phyloP scores from a whole-genome alignment of 495 filamentous ascomycete genomes.

The Aspergillus kassunensis region DNA sequence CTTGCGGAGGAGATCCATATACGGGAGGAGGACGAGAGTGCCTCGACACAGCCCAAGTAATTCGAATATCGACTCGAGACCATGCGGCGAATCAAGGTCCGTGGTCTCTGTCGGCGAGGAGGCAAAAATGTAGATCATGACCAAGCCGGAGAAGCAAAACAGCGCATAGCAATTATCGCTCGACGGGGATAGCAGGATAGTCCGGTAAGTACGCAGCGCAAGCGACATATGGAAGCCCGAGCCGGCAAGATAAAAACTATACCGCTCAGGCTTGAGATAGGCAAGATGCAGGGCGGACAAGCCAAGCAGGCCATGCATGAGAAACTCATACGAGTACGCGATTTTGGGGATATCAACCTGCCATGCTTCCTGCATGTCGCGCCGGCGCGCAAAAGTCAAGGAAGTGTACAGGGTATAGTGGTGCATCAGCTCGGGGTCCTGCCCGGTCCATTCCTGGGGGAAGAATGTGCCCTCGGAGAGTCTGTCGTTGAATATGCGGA shows the following conservation, averaged over 20 bases:
- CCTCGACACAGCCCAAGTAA: background rate
- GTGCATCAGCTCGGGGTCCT: constrained; percentile 9
- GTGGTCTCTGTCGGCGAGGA: constrained; percentile 1
- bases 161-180: constrained; percentile 5
- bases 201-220: background rate
- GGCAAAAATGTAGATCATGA: constrained; percentile 10
- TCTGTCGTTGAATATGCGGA: background rate
- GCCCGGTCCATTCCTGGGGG: constrained; percentile 1
- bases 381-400: background rate
- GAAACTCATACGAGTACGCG: constrained; percentile 37
- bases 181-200: background rate
- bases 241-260: background rate
- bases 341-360: constrained; percentile 32
- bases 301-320: constrained; percentile 46
- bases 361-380: constrained; percentile 26
- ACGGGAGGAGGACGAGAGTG: background rate
- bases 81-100: background rate
- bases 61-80: background rate
- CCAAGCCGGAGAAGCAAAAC: constrained; percentile 3
- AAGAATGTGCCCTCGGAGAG: background rate
- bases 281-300: constrained; percentile 43
- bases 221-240: constrained; percentile 6
- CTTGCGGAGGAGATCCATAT: background rate
- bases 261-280: background rate
- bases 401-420: constrained; percentile 5